Conservation (phyloP, 1,284 basidiomycete species). For the Pascua sp. region DNA sequence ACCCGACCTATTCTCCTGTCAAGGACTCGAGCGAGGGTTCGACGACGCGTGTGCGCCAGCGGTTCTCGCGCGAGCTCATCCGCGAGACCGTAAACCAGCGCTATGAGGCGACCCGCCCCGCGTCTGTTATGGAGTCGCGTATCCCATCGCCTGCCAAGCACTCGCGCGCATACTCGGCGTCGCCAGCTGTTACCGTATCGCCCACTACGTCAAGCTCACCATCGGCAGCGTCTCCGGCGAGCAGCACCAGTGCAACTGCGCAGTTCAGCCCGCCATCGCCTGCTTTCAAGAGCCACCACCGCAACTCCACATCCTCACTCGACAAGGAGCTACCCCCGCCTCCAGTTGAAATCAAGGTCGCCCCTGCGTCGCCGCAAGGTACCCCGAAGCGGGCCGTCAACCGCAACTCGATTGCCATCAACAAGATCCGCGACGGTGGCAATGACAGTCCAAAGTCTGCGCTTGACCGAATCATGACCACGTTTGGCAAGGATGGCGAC, state of each 20-base stretch:
- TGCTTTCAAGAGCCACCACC: neutral
- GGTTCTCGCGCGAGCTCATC: conserved; percentile 48
- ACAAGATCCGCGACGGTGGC: conserved; percentile 3
- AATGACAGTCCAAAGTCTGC: conserved; percentile 36
- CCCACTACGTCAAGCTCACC: neutral
- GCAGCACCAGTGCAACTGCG: neutral
- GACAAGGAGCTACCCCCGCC: conserved; percentile 1
- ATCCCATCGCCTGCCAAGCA: neutral
- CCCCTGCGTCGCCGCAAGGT: neutral
- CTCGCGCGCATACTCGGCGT: neutral
- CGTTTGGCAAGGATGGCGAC: conserved; percentile 7
- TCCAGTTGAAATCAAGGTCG: neutral
- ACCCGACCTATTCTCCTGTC: neutral
- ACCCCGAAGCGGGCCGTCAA: neutral
- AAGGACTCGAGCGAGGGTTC: conserved; percentile 14
- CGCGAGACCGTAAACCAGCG: conserved; percentile 44
- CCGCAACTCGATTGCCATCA: neutral
- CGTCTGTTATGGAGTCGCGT: conserved; percentile 19
- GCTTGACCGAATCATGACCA: conserved; percentile 35
- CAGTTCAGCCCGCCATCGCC: conserved; percentile 4
- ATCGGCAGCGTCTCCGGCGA: neutral
- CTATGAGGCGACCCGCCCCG: conserved; percentile 1
- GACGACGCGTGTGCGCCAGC: conserved; percentile 41
- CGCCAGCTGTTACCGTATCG: neutral
- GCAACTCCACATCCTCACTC: neutral